Evolutionary conservation across 1,139 yeast species (phyloP).

Genomic region (Suhomyces maxii): DNA sequence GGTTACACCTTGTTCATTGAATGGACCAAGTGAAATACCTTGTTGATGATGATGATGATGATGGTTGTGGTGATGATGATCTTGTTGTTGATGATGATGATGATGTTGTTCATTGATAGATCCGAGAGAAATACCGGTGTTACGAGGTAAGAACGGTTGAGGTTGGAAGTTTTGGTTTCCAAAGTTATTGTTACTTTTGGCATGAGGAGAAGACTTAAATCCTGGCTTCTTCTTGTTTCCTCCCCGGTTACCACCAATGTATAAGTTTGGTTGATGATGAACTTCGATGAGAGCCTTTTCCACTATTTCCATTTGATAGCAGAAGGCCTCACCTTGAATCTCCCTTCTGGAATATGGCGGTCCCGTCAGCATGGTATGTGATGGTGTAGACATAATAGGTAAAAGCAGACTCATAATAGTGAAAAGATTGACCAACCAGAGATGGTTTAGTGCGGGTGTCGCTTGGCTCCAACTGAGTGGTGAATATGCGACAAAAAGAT

Average conservation of each 20-base stretch:
- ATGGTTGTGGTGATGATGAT: neutral
- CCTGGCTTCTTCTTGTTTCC: constrained; percentile 5
- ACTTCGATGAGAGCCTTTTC: constrained; percentile 32
- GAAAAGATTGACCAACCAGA: constrained; percentile 10
- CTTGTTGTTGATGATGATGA: neutral
- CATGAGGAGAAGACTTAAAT: neutral
- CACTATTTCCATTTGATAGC: constrained; percentile 32
- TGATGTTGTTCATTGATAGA: neutral
- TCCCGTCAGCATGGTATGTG: neutral
- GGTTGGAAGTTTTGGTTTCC: neutral
- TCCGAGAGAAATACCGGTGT: neutral
- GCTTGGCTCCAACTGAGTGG: neutral
- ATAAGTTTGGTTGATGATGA: constrained; percentile 29
- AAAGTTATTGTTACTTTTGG: neutral
- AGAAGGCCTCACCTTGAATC: constrained; percentile 32
- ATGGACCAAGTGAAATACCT: neutral
- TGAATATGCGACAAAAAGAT: no score
- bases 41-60: neutral
- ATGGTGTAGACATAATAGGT: neutral
- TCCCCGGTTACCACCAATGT: constrained; percentile 6
- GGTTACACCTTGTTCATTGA: no score
- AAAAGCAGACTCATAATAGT: constrained; percentile 5
- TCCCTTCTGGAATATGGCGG: constrained; percentile 24
- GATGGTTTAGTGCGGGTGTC: constrained; percentile 3
- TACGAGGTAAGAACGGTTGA: neutral